A percentile compares a stretch with the other conserved stretches of the same genome.
phyloP scores from a whole-genome alignment of 2,329 filamentous ascomycete species.

The Alternaria dauci region DNA sequence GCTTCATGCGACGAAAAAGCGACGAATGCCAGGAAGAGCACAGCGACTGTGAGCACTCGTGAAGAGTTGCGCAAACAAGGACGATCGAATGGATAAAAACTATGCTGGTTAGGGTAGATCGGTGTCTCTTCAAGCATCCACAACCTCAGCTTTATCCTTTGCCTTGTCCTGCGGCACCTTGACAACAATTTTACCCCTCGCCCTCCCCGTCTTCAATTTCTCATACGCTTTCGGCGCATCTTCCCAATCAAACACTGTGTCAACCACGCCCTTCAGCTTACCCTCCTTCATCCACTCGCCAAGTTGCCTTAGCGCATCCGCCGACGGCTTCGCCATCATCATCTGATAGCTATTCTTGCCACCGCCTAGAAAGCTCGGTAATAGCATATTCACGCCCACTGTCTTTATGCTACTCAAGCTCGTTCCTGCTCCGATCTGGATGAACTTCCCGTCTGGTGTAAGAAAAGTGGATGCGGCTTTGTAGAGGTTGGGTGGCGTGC shows the following conservation, averaged over 20 bases:
- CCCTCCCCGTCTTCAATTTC: constrained; percentile 64
- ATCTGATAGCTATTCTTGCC: constrained; percentile 57
- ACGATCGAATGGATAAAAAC: not conserved
- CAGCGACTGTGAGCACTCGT: not conserved
- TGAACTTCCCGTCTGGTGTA: constrained; percentile 58
- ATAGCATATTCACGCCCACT: constrained; percentile 51
- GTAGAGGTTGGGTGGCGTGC: constrained; percentile 61
- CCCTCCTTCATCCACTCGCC: constrained; percentile 66
- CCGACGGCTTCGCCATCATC: constrained; percentile 49
- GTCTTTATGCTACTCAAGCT: constrained; percentile 36
- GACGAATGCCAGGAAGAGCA: not conserved
- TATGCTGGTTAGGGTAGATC: not conserved
- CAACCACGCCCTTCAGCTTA: constrained; percentile 65
- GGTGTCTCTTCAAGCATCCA: not conserved
- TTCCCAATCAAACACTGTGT: constrained; percentile 64
- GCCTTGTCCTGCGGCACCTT: constrained; percentile 37
- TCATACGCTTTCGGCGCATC: constrained; percentile 66
- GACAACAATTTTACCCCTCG: constrained; percentile 67
- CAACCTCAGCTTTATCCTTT: constrained; percentile 22
- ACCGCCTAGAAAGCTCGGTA: constrained; percentile 61
- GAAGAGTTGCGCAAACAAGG: not conserved
- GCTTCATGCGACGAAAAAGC: not conserved
- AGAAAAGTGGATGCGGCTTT: constrained; percentile 62
- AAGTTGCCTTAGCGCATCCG: constrained; percentile 60
- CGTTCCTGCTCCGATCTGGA: constrained; percentile 36